Percentiles rank a stretch among this genome's conserved stretches.
Conservation (phyloP, 202 grass and related monocot genomes). For the Carex sylvatica region DNA sequence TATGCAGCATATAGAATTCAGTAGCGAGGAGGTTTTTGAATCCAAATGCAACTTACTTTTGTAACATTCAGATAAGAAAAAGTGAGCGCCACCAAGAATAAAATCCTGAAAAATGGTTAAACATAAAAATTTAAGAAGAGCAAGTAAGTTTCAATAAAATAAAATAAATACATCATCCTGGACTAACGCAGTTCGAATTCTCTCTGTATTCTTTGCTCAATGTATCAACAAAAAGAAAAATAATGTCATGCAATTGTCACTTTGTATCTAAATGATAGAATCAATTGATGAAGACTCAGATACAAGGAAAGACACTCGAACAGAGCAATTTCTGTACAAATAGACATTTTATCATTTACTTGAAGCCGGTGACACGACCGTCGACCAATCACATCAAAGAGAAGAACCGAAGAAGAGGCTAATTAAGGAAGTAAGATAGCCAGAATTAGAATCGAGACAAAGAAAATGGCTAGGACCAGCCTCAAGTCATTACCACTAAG, state of each 20-base stretch:
- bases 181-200: not conserved
- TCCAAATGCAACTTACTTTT: constrained; percentile 22
- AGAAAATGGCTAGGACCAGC: constrained; percentile 54
- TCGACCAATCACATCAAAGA: constrained; percentile 4
- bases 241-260: not conserved
- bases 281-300: not conserved
- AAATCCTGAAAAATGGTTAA: constrained; percentile 60
- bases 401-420: constrained; percentile 18
- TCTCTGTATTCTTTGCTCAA: not conserved
- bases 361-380: not conserved
- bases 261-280: constrained; percentile 1
- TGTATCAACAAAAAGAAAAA: not conserved
- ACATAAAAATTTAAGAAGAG: not conserved
- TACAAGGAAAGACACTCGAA: not conserved
- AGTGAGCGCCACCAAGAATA: constrained; percentile 91
- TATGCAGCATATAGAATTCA: not conserved
- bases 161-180: not conserved
- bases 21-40: not conserved
- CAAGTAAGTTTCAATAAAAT: not conserved
- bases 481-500: constrained; percentile 69
- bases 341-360: constrained; percentile 12
- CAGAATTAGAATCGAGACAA: constrained; percentile 45
- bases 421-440: constrained; percentile 41
- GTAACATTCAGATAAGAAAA: constrained; percentile 62
- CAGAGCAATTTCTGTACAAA: not conserved